Conservation (phyloP, 768 basidiomycete genomes). For the Amyloporia xantha region DNA sequence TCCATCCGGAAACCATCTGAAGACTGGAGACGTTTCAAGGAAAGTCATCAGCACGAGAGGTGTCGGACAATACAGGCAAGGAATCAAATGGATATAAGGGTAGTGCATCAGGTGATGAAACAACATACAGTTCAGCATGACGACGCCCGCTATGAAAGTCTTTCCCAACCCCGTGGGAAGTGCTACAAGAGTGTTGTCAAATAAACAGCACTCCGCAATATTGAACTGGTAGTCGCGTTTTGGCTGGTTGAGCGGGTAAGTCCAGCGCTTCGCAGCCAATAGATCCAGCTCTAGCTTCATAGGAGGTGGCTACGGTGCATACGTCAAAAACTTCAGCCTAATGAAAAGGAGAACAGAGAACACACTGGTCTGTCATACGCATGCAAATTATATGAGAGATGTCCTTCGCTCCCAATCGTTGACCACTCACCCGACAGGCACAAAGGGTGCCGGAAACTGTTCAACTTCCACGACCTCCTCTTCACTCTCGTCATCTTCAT, state of each 20-base stretch:
- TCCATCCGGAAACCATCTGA: conserved; percentile 88
- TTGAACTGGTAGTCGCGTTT: conserved; percentile 94
- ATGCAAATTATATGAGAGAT: not conserved
- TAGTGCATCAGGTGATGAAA: conserved; percentile 9
- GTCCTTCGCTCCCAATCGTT: not conserved
- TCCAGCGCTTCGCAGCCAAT: conserved; percentile 79
- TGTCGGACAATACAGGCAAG: not conserved
- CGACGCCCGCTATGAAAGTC: conserved; percentile 94
- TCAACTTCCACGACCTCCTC: conserved; percentile 68
- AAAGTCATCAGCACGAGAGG: not conserved
- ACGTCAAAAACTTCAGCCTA: too few relatives aligned
- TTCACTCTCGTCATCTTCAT: conserved; percentile 37
- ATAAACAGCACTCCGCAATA: conserved; percentile 78
- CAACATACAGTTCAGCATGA: conserved; percentile 86
- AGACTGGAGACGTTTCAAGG: conserved; percentile 61
- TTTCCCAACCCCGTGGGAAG: conserved; percentile 96
- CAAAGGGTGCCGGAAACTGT: conserved; percentile 74
- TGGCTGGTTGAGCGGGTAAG: conserved; percentile 83
- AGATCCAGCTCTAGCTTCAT: conserved; percentile 78
- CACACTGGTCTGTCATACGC: not conserved
- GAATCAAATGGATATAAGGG: not conserved
- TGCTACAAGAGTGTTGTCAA: conserved; percentile 90
- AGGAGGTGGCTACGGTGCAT: conserved; percentile 58
- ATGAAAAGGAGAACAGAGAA: too few relatives aligned
- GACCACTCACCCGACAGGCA: conserved; percentile 22